A percentile compares a stretch with the other conserved stretches of the same genome.
phyloP scores from a whole-genome alignment of 768 basidiomycete species.

The Lactarius psammicola region DNA sequence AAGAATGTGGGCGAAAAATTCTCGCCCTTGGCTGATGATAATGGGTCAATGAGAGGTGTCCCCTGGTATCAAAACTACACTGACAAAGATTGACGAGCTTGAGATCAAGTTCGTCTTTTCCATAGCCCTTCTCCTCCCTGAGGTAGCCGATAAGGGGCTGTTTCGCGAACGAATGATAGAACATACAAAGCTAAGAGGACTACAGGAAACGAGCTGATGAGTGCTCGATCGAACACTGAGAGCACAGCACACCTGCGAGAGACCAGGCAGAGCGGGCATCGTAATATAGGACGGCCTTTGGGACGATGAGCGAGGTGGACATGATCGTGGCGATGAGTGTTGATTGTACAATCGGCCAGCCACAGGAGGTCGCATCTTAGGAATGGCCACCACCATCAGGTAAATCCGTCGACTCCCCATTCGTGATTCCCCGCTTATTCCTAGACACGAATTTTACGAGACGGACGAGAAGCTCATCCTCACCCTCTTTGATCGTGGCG shows the following conservation, averaged over 20 bases:
- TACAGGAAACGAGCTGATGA: constrained; percentile 4
- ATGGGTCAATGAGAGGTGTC: constrained; percentile 5
- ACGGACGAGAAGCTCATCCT: constrained; percentile 72
- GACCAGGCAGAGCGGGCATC: constrained; percentile 61
- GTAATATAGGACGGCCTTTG: constrained; percentile 84
- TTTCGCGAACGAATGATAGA: background rate
- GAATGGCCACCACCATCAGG: constrained; percentile 23
- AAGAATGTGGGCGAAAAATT: constrained; percentile 74
- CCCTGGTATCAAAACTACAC: constrained; percentile 24
- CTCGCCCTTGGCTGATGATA: constrained; percentile 62
- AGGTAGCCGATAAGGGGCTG: background rate
- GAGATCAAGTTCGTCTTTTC: constrained; percentile 67
- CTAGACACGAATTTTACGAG: constrained; percentile 78
- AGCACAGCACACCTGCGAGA: constrained; percentile 48
- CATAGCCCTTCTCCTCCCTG: constrained; percentile 82
- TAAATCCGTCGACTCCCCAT: constrained; percentile 2
- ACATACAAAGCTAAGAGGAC: constrained; percentile 29
- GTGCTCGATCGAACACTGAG: background rate
- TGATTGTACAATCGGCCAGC: background rate
- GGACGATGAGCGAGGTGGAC: constrained; percentile 36
- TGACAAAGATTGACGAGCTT: constrained; percentile 65
- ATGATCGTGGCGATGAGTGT: constrained; percentile 18
- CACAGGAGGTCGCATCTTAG: background rate
- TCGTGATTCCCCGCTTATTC: background rate
- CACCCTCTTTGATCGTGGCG: constrained; percentile 77